Conservation (phyloP, 1,139 yeast species). For the Blastobotrys illinoisensis region DNA sequence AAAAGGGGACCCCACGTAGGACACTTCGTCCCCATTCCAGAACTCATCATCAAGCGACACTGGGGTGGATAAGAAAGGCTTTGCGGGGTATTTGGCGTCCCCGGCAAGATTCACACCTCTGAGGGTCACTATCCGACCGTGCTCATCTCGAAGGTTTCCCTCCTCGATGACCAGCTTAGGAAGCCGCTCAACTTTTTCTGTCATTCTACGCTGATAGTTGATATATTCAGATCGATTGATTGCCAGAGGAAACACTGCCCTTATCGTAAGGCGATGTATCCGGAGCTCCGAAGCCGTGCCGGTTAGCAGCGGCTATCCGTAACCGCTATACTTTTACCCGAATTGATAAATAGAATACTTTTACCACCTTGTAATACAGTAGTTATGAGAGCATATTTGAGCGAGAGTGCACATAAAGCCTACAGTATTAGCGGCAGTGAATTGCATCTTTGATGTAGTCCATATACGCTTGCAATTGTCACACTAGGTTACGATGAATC, state of each 20-base stretch:
- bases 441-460: too few relatives aligned
- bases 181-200: background rate
- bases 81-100: slow-evolving; percentile 61
- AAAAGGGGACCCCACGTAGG: slow-evolving; percentile 77
- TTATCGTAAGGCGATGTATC: background rate
- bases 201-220: background rate
- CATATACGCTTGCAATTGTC: too few relatives aligned
- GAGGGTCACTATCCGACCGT: slow-evolving; percentile 56
- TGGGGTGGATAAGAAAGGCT: slow-evolving; percentile 36
- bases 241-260: background rate
- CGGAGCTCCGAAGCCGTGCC: background rate
- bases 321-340: too few relatives aligned
- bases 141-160: slow-evolving; percentile 57
- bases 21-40: slow-evolving; percentile 61
- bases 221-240: too few relatives aligned
- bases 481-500: too few relatives aligned
- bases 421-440: too few relatives aligned
- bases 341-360: too few relatives aligned
- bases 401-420: too few relatives aligned
- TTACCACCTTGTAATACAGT: too few relatives aligned
- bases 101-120: slow-evolving; percentile 85
- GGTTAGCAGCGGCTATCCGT: background rate
- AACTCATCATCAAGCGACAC: slow-evolving; percentile 48
- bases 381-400: too few relatives aligned
- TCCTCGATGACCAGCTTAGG: slow-evolving; percentile 15